These are phyloP conservation scores for Nicotiana knightiana DNA, from an alignment of 257 asterid species.

Conservation along the genomic window DNA sequence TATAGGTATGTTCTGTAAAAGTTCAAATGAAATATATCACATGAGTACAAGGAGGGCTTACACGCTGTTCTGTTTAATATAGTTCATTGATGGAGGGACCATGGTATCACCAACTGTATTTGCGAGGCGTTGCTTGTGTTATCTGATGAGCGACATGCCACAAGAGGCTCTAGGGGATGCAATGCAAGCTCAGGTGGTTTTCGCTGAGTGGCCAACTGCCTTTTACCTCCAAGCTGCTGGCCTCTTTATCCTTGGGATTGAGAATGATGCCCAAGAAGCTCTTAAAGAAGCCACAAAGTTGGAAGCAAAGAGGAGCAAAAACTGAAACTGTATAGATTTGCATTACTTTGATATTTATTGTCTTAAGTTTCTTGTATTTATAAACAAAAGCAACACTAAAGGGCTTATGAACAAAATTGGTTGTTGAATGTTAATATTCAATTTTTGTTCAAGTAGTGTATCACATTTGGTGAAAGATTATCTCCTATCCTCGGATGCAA, in stretches of 20 bases:
- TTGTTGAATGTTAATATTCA: constrained; percentile 12
- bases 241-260: constrained; percentile 37
- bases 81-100: constrained; percentile 91
- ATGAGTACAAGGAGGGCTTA: background rate
- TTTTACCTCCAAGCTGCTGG: constrained; percentile 44
- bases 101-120: constrained; percentile 82
- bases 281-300: constrained; percentile 38
- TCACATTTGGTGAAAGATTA: background rate
- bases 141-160: constrained; percentile 34
- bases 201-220: constrained; percentile 41
- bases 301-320: constrained; percentile 33
- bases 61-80: background rate
- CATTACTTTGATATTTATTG: background rate
- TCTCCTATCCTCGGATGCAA: background rate
- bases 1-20: background rate
- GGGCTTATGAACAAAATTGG: background rate
- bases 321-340: constrained; percentile 19
- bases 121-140: constrained; percentile 60
- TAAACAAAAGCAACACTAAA: constrained; percentile 3
- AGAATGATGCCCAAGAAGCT: constrained; percentile 39
- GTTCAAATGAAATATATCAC: background rate
- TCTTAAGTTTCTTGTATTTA: constrained; percentile 17
- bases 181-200: constrained; percentile 39
- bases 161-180: constrained; percentile 42
- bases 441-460: background rate